Percentiles rank a stretch among this genome's conserved stretches.
phyloP scores from a whole-genome alignment of 805 yeast species.

The Ogataea salicorniae region DNA sequence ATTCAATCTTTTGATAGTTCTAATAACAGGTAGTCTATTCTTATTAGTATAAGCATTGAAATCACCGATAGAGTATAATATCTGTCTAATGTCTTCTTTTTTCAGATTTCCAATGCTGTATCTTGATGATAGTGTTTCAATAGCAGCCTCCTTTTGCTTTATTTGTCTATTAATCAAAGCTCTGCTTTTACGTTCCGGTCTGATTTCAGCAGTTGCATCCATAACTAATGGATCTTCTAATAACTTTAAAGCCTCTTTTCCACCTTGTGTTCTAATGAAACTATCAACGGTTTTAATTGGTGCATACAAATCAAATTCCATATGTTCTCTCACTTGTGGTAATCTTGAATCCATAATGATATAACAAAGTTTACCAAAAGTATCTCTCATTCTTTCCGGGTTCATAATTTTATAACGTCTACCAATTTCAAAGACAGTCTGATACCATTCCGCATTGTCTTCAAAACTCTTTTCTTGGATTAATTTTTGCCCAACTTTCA shows the following conservation, averaged over 20 bases:
- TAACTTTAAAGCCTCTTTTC: conserved; percentile 34
- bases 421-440: conserved; percentile 68
- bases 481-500: conserved; percentile 62
- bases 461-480: conserved; percentile 62
- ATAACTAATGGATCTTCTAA: conserved; percentile 55
- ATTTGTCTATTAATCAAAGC: conserved; percentile 52
- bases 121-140: conserved; percentile 49
- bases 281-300: conserved; percentile 62
- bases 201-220: conserved; percentile 63
- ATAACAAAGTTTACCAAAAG: conserved; percentile 73
- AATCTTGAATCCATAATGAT: conserved; percentile 82
- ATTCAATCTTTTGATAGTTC: conserved; percentile 54
- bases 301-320: conserved; percentile 72
- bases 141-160: conserved; percentile 61
- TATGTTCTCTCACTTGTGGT: conserved; percentile 61
- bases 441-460: conserved; percentile 70
- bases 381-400: conserved; percentile 75
- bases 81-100: conserved; percentile 64
- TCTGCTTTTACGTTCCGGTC: conserved; percentile 54
- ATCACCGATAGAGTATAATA: conserved; percentile 73
- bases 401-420: conserved; percentile 79
- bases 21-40: conserved; percentile 60
- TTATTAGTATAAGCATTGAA: conserved; percentile 67
- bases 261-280: conserved; percentile 38
- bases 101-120: conserved; percentile 40